Conservation (phyloP, 164 flowering plant species). For the Vitis vinifera region DNA sequence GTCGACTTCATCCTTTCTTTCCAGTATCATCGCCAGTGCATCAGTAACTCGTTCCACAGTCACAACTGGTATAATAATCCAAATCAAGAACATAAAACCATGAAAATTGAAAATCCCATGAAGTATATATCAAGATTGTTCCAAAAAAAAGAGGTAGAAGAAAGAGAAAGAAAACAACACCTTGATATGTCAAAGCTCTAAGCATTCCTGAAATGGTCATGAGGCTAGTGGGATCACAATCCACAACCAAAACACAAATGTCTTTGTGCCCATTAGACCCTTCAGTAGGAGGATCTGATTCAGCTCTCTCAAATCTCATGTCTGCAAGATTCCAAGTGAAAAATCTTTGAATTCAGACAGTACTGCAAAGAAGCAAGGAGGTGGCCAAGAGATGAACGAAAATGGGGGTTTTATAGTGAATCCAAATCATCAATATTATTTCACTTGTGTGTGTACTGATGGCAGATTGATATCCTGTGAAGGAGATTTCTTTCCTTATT, state of each 20-base stretch:
- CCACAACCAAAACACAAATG: conserved; percentile 36
- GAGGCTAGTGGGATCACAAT: conserved; percentile 30
- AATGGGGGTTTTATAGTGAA: no score
- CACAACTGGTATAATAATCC: neutral
- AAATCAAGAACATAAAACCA: neutral
- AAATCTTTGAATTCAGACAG: no score
- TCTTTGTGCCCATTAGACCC: no score
- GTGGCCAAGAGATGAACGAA: no score
- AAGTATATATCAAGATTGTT: conserved; percentile 1
- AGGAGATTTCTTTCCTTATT: no score
- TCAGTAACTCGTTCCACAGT: conserved; percentile 6
- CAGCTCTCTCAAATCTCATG: neutral
- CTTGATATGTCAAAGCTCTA: conserved; percentile 20
- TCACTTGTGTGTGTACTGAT: no score
- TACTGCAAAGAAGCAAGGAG: no score
- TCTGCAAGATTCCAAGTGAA: neutral
- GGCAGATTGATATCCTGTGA: no score
- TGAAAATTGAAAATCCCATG: neutral
- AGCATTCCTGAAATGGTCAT: conserved; percentile 31
- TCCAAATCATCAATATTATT: no score
- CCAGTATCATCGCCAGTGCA: conserved; percentile 9
- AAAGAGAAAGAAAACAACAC: conserved; percentile 12
- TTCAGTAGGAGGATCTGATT: conserved; percentile 3
- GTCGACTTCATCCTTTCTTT: conserved; percentile 1
- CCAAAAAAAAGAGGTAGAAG: conserved; percentile 11